These are phyloP conservation scores for Schizosaccharomyces versatilis DNA, from an alignment of 1,139 yeast species.

Conservation along the genomic window DNA sequence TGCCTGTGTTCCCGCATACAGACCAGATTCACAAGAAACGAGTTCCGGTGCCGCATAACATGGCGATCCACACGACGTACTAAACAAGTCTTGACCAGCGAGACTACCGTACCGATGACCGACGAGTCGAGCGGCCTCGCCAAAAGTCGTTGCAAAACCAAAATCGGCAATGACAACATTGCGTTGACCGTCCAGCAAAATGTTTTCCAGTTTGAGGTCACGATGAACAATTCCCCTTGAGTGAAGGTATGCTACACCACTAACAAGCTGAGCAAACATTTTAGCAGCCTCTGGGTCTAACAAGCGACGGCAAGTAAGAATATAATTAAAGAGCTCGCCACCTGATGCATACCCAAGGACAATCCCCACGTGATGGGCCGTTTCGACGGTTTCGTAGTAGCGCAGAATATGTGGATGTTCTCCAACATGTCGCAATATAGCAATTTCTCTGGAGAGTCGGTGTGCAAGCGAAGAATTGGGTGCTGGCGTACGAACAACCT, in stretches of 20 bases:
- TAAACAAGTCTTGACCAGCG: constrained; percentile 42
- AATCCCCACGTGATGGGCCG: constrained; percentile 86
- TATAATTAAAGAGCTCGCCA: constrained; percentile 88
- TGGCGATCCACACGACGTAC: constrained; percentile 92
- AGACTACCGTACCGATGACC: neutral
- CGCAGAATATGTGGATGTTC: constrained; percentile 86
- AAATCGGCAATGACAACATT: constrained; percentile 63
- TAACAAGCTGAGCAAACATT: constrained; percentile 73
- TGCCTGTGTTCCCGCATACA: constrained; percentile 79
- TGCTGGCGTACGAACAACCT: constrained; percentile 37
- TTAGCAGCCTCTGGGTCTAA: constrained; percentile 74
- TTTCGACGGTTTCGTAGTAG: constrained; percentile 77
- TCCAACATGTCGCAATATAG: constrained; percentile 50
- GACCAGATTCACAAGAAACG: constrained; percentile 44
- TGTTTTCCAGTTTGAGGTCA: constrained; percentile 49
- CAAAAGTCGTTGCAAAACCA: constrained; percentile 82
- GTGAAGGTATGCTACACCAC: constrained; percentile 84
- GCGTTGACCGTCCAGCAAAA: constrained; percentile 55
- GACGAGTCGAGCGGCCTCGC: constrained; percentile 16
- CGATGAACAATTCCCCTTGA: constrained; percentile 64
- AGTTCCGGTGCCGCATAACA: constrained; percentile 97
- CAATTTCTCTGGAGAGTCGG: constrained; percentile 33
- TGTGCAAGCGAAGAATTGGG: neutral
- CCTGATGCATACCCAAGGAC: constrained; percentile 86
- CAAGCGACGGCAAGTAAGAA: constrained; percentile 61